Evolutionary conservation across 2,329 filamentous ascomycete species (phyloP), one percentile per base, ranked within the genome.

Genomic region (Calonectria crousiana): DNA sequence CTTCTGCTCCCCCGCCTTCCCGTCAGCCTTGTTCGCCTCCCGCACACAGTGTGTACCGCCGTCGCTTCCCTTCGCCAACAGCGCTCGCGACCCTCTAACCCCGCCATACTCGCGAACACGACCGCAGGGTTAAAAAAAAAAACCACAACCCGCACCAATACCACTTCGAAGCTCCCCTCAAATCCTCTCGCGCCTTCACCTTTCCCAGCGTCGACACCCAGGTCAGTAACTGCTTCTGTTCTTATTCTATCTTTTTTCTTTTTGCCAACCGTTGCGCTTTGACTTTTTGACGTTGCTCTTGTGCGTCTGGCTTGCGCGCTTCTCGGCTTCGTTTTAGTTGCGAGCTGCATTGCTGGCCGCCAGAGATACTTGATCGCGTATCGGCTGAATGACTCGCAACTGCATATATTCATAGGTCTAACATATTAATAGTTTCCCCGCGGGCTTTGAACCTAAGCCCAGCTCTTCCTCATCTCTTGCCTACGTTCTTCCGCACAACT

Each of bases 51-150:
- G 64, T 36, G 67, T 62, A 36, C 75, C 74, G 71, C 76, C 76
- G 75, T 72, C 76, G 75, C 75, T 72, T 75, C 78, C 72, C 72
- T 58, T 64, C 67, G 71, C 75, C 75, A 74, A 74, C 74, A 78
- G 78, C 70, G 66, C 78, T 78, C 73, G 74, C 79, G 80, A 81
- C 76, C 78, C 78, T 83, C 53, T 78, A 78, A 83, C 82, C 82
- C 82, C 81, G 82, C 81, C 81, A 82, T 78, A 78, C 76, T 83
- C 78, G 76, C 77, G 77, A 80, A 75, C 76, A 80, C 76, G 75
- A 77, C 77, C 72, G 78, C 79, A 79, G 78, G 77, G 56, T 62
- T 32, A 32, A 79, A 81, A 80, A 81, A 80, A 81, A 78, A 74
- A 51, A 65, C 76, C 71, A 77, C 77, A 78, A 78, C 75, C 70